phyloP scores from a whole-genome alignment of 176 grass and related monocot species.

The Triticum monococcum region DNA sequence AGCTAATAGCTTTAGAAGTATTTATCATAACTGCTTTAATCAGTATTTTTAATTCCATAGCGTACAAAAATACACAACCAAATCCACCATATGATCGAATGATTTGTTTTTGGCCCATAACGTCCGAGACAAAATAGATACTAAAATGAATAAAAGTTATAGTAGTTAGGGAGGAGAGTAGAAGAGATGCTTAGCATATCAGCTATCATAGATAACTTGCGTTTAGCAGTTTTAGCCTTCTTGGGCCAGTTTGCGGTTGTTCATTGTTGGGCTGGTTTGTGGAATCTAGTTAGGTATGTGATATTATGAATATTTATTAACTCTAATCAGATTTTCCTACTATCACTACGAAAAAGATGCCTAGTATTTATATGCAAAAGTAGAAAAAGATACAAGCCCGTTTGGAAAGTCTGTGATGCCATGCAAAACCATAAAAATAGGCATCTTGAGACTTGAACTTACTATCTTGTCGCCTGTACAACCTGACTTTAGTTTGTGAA shows the following conservation, averaged over 20 bases:
- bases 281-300: not conserved
- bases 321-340: constrained; percentile 10
- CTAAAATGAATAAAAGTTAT: constrained; percentile 1
- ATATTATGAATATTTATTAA: not conserved
- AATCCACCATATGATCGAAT: not conserved
- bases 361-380: constrained; percentile 1
- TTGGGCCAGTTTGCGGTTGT: not conserved
- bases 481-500: not conserved
- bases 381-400: not conserved
- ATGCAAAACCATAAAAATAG: constrained; percentile 6
- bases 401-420: not conserved
- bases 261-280: not conserved
- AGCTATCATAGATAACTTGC: constrained; percentile 5
- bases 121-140: not conserved
- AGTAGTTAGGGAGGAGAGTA: not conserved
- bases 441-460: not conserved
- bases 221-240: constrained; percentile 10
- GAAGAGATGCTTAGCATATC: not conserved
- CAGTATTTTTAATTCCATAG: not conserved
- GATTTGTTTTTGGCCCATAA: not conserved
- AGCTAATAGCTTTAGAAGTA: not conserved
- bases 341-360: not conserved
- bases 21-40: not conserved
- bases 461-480: not conserved
- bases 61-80: not conserved